Evolutionary conservation across 306 rosid species (phyloP), one percentile per base, ranked within the genome.

Genomic region (Gleditsia sinensis): DNA sequence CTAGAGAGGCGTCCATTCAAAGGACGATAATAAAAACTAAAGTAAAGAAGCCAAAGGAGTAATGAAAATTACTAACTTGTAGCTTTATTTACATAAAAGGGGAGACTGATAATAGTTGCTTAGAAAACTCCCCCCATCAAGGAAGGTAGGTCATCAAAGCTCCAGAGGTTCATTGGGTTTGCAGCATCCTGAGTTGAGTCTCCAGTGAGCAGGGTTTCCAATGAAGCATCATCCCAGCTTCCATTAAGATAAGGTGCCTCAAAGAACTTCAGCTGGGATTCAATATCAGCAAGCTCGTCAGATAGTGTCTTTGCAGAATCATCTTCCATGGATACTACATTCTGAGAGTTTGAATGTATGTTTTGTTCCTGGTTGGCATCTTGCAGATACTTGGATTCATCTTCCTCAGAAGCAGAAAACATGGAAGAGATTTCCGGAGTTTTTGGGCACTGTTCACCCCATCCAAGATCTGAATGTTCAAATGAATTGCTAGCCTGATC

Each of bases 401-500:
- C n/a, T n/a, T n/a, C n/a, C n/a, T n/a, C n/a, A n/a, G n/a, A n/a
- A n/a, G n/a, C 83, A 49, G 96, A 86, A 55, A 94, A 78, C 70
- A 88, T 83, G 48, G 98, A 91, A 14, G 97, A 80, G 78, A 88
- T 92, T 72, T 94, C 97, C 1, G 97, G 97, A 19, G 97, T 85
- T 78, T 82, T 94, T 0, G 91, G 74, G 12, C 85, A 86, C 72
- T 88, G 93, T 57, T 91, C 95, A 20, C 88, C 90, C 88, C 85
- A 86, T 49, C 86, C 88, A 12, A 88, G 86, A 65, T 87, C 99
- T 3, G 97, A 90, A 79, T 85, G 86, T 25, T 83, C 95, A 20
- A 88, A 86, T 0, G 96, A 92, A 60, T 92, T 90, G 82, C 97
- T 94, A 0, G 93, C 92, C 83, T 87, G 92, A 19, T 94, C 99